These are phyloP conservation scores for Rhodofomes roseus DNA, from an alignment of 1,284 basidiomycete species.

Conservation along the genomic window DNA sequence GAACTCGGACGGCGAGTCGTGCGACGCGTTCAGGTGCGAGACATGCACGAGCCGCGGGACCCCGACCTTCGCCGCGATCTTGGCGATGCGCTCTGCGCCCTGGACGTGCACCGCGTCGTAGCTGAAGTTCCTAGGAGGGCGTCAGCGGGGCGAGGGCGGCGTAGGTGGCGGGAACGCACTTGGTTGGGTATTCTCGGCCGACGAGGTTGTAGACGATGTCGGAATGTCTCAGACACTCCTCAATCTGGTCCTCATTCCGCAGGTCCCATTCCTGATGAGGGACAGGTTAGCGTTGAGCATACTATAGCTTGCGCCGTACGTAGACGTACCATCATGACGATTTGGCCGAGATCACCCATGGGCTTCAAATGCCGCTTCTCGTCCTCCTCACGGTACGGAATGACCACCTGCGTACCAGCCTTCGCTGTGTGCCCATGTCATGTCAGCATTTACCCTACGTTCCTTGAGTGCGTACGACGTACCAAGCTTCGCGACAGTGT, in stretches of 20 bases:
- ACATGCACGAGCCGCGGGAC: constrained; percentile 91
- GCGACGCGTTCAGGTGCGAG: constrained; percentile 91
- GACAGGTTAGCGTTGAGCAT: no score
- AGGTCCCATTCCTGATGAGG: constrained; percentile 86
- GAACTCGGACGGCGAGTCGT: constrained; percentile 77
- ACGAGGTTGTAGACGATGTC: constrained; percentile 96
- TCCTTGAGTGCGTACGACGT: constrained; percentile 20
- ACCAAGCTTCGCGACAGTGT: constrained; percentile 92
- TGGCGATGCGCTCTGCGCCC: constrained; percentile 83
- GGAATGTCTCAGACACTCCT: constrained; percentile 92
- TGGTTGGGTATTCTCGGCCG: constrained; percentile 84
- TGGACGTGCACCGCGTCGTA: constrained; percentile 81
- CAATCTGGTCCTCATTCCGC: constrained; percentile 84
- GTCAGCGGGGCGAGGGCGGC: constrained; percentile 1
- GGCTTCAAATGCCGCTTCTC: constrained; percentile 89
- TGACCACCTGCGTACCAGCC: constrained; percentile 90
- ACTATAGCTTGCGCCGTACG: background rate
- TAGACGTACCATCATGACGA: constrained; percentile 82
- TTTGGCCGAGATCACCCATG: constrained; percentile 96
- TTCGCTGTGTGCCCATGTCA: constrained; percentile 52
- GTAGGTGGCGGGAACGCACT: constrained; percentile 28
- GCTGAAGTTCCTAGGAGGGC: constrained; percentile 42
- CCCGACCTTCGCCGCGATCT: constrained; percentile 72
- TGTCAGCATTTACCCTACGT: background rate
- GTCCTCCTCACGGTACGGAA: constrained; percentile 96